phyloP scores from a whole-genome alignment of 163 green algal genomes.

The Chloromonas sp. region DNA sequence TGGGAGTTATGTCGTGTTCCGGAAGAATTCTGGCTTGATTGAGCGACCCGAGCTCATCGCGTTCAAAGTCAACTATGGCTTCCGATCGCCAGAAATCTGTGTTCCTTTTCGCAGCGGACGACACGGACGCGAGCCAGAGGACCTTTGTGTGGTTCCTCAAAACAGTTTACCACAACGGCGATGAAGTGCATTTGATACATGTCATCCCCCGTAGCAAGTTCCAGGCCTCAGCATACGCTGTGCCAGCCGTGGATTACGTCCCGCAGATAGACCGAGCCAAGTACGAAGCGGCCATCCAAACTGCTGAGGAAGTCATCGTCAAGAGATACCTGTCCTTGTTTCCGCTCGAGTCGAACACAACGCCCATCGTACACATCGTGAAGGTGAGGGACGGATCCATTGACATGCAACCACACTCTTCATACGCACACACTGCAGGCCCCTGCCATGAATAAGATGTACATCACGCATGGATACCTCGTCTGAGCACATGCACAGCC shows the following conservation, averaged over 20 bases:
- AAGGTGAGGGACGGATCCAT: slow-evolving; percentile 17
- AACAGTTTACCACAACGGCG: slow-evolving; percentile 38
- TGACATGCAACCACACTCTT: background rate
- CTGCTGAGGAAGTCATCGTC: slow-evolving; percentile 58
- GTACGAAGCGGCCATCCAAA: slow-evolving; percentile 49
- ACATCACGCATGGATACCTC: background rate
- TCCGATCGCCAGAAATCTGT: background rate
- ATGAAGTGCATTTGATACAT: slow-evolving; percentile 59
- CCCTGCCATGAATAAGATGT: no score
- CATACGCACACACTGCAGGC: no score
- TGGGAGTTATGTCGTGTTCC: no score
- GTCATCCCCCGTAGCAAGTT: slow-evolving; percentile 54
- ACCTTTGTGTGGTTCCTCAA: slow-evolving; percentile 50
- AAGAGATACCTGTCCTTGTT: slow-evolving; percentile 41
- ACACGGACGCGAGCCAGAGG: slow-evolving; percentile 44
- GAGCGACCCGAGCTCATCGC: no score
- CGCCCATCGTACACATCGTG: slow-evolving; percentile 60
- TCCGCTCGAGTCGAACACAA: slow-evolving; percentile 27
- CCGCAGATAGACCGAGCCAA: slow-evolving; percentile 45
- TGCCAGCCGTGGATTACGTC: slow-evolving; percentile 56
- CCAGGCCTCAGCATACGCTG: slow-evolving; percentile 34
- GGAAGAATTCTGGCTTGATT: no score
- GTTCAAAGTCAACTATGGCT: no score
- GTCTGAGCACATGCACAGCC: background rate
- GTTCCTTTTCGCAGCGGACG: slow-evolving; percentile 38